Evolutionary conservation across 805 yeast species (phyloP).

Genomic region (Wickerhamiella parazyma): DNA sequence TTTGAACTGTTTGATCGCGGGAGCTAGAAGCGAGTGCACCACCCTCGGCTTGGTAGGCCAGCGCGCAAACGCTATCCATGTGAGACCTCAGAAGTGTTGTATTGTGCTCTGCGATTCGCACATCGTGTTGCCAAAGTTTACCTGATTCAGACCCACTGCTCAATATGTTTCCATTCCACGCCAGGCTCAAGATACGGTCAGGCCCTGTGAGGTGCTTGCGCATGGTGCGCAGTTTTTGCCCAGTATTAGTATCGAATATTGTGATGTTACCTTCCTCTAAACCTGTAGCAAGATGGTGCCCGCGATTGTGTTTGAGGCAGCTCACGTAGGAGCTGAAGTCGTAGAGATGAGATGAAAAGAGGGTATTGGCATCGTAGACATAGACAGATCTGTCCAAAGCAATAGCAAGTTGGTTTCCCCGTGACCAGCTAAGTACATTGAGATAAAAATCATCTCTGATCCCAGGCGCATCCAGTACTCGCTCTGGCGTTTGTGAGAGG

Average conservation of each 20-base stretch:
- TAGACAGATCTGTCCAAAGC: conserved; percentile 76
- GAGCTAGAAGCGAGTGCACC: conserved; percentile 82
- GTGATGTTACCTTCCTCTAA: conserved; percentile 71
- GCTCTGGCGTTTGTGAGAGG: conserved; percentile 76
- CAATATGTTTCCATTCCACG: conserved; percentile 71
- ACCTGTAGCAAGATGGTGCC: conserved; percentile 79
- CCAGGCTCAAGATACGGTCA: conserved; percentile 58
- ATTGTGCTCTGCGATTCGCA: conserved; percentile 67
- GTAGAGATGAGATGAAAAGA: conserved; percentile 50
- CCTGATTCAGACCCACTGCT: conserved; percentile 87
- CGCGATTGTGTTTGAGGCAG: conserved; percentile 82
- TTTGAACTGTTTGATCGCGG: conserved; percentile 81
- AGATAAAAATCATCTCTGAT: conserved; percentile 83
- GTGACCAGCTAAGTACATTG: conserved; percentile 79
- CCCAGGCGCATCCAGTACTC: conserved; percentile 94
- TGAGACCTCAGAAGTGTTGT: conserved; percentile 50
- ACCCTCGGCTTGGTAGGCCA: conserved; percentile 76
- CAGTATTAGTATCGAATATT: conserved; percentile 84
- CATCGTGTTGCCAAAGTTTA: conserved; percentile 75
- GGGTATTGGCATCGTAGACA: conserved; percentile 82
- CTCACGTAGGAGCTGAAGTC: conserved; percentile 37
- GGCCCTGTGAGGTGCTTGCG: conserved; percentile 36
- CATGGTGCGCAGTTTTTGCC: conserved; percentile 65
- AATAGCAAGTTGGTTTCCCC: conserved; percentile 66
- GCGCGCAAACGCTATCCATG: conserved; percentile 83